phyloP scores from a whole-genome alignment of 305 asterid species.

The Petunia hybrid region DNA sequence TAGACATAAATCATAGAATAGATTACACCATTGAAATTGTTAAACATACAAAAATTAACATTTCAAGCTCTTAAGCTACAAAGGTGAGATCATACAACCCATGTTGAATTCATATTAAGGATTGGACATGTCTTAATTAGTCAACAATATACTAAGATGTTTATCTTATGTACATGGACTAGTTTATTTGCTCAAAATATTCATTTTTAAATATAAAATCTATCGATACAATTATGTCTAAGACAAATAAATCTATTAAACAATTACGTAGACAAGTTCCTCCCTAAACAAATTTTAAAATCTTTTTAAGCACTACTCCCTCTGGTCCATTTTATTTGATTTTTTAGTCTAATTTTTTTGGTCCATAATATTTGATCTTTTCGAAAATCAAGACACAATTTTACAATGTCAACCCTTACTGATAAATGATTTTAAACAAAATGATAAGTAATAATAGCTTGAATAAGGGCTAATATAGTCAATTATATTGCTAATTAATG shows the following conservation, averaged over 20 bases:
- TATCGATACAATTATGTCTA: not conserved
- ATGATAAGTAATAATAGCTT: too few species aligned
- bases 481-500: too few species aligned
- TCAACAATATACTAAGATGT: not conserved
- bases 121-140: not conserved
- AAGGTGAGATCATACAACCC: not conserved
- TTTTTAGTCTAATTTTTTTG: too few species aligned
- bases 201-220: not conserved
- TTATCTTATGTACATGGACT: not conserved
- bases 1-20: not conserved
- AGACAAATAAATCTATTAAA: not conserved
- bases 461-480: too few species aligned
- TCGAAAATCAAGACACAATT: too few species aligned
- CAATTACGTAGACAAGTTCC: not conserved
- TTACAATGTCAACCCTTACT: too few species aligned
- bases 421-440: too few species aligned
- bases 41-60: not conserved
- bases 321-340: too few species aligned
- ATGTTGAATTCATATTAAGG: not conserved
- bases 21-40: not conserved
- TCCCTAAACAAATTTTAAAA: not conserved
- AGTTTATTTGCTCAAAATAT: not conserved
- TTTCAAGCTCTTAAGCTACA: not conserved
- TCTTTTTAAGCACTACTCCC: not conserved
- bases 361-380: too few species aligned